Evolutionary conservation across 1,284 basidiomycete species (phyloP).

Genomic region (Dichomitus squalens): DNA sequence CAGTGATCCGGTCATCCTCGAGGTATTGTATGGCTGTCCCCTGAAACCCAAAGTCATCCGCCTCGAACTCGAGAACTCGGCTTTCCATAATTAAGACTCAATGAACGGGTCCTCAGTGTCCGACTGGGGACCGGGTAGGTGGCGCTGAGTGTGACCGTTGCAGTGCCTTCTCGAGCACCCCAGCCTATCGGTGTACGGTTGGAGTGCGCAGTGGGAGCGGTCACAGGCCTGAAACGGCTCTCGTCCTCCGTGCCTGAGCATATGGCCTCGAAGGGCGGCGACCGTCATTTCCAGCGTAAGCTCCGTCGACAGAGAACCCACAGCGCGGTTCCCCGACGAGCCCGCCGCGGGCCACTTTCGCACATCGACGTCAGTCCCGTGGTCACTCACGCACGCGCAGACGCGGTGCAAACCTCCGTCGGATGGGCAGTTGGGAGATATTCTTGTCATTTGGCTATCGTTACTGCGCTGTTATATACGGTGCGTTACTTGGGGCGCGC

Average conservation of each 20-base stretch:
- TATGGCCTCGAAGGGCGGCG: constrained; percentile 3
- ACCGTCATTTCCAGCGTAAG: constrained; percentile 4
- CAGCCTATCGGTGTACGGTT: not conserved
- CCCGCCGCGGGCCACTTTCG: no score
- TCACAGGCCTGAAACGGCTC: constrained; percentile 2
- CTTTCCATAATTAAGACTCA: not conserved
- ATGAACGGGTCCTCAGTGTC: not conserved
- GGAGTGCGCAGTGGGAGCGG: constrained; percentile 4
- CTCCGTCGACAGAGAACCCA: constrained; percentile 7
- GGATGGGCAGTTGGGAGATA: constrained; percentile 13
- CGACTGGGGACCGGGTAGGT: not conserved
- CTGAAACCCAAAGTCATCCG: not conserved
- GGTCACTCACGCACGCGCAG: no score
- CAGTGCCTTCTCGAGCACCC: not conserved
- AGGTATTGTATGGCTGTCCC: not conserved
- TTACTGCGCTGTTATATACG: constrained; percentile 17
- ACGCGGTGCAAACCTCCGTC: no score
- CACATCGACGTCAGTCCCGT: not conserved
- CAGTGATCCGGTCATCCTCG: not conserved
- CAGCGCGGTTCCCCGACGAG: not conserved
- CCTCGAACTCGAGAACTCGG: not conserved
- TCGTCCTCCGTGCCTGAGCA: constrained; percentile 9
- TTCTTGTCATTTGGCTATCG: constrained; percentile 29
- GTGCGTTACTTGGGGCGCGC: constrained; percentile 10
- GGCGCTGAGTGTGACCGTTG: not conserved